Evolutionary conservation across 192 early-diverging fungal genomes (phyloP).

Genomic region (Coemansia sp.): DNA sequence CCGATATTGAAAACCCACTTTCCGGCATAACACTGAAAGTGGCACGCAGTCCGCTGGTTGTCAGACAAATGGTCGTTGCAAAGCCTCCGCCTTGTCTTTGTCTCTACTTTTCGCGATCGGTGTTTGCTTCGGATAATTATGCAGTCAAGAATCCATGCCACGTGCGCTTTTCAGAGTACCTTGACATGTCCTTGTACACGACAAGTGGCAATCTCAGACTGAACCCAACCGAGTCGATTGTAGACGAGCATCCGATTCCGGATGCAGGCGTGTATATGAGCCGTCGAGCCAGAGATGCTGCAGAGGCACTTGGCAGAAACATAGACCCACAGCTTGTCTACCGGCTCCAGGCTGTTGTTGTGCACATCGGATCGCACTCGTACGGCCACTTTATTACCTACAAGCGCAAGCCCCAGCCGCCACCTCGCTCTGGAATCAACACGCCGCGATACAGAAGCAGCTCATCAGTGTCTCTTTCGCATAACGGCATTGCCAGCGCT

Average conservation of each 20-base stretch:
- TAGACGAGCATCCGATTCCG: constrained; percentile 17
- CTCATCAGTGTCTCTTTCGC: constrained; percentile 28
- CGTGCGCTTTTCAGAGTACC: constrained; percentile 74
- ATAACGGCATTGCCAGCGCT: neutral
- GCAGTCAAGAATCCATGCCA: constrained; percentile 80
- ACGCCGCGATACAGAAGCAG: constrained; percentile 47
- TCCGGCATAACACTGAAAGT: constrained; percentile 45
- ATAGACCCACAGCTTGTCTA: constrained; percentile 57
- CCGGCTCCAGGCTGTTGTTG: constrained; percentile 81
- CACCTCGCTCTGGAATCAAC: constrained; percentile 48
- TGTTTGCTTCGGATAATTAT: constrained; percentile 70
- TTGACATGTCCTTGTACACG: constrained; percentile 73
- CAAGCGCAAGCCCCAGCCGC: constrained; percentile 57
- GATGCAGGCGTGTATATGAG: constrained; percentile 3
- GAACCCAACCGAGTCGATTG: constrained; percentile 60
- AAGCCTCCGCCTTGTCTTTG: constrained; percentile 74
- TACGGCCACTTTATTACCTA: constrained; percentile 95
- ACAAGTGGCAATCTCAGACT: constrained; percentile 62
- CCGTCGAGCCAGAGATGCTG: constrained; percentile 35
- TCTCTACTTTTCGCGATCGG: constrained; percentile 82
- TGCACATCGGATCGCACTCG: constrained; percentile 89
- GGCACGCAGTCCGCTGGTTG: constrained; percentile 55
- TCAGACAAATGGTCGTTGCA: constrained; percentile 82
- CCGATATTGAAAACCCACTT: constrained; percentile 50
- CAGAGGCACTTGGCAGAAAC: constrained; percentile 33